phyloP scores from a whole-genome alignment of 371 early-diverging fungal species.

The Batrachochytrium dendrobatidis region DNA sequence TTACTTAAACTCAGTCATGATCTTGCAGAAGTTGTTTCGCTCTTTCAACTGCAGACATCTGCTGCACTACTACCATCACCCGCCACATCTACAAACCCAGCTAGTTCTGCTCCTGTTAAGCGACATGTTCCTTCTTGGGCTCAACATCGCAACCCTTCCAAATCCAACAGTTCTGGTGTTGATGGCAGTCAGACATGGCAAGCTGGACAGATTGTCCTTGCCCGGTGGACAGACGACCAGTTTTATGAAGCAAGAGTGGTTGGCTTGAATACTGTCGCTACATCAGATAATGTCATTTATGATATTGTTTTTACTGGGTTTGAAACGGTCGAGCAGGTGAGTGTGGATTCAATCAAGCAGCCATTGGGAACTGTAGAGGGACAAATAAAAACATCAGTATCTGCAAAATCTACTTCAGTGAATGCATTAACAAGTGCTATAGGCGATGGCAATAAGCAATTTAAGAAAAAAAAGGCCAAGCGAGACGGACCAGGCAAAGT shows the following conservation, averaged over 20 bases:
- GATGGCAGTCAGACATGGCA: too few species aligned
- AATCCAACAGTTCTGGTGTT: too few species aligned
- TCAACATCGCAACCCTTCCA: too few species aligned
- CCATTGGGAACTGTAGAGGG: not conserved
- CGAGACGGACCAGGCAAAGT: slow-evolving; percentile 14
- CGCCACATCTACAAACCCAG: not conserved
- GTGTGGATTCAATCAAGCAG: not conserved
- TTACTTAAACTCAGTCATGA: slow-evolving; percentile 58
- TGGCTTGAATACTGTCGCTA: too few species aligned
- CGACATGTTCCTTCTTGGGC: too few species aligned
- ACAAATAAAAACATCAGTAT: too few species aligned
- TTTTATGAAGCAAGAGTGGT: not conserved
- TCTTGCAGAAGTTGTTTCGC: slow-evolving; percentile 61
- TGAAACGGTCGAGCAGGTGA: not conserved
- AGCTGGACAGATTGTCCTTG: not conserved
- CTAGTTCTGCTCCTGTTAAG: not conserved
- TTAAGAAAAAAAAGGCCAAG: slow-evolving; percentile 39
- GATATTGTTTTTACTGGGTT: slow-evolving; percentile 1
- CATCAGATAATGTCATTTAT: too few species aligned
- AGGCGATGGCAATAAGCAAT: too few species aligned
- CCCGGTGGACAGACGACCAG: not conserved
- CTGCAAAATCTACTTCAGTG: not conserved
- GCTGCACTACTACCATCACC: slow-evolving; percentile 11
- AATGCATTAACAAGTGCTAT: too few species aligned
- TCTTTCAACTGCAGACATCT: slow-evolving; percentile 32